Conservation (phyloP, 495 filamentous ascomycete species). For the Filosporella fistucella region DNA sequence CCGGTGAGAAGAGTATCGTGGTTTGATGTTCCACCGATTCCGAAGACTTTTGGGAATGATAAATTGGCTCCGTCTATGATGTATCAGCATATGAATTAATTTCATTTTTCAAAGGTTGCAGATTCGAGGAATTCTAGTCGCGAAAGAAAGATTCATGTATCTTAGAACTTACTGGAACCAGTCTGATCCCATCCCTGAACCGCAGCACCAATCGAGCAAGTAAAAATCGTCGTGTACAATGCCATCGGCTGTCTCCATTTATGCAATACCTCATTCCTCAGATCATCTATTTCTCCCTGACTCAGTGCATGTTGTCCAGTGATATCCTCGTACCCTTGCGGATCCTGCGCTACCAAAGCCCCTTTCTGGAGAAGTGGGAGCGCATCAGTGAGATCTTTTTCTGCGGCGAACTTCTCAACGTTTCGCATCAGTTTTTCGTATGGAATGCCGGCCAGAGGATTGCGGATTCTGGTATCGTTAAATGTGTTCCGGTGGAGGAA, state of each 20-base stretch:
- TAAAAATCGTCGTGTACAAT: conserved; percentile 5
- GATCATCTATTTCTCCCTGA: conserved; percentile 37
- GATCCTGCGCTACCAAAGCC: conserved; percentile 63
- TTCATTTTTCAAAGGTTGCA: no score
- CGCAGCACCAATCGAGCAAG: background rate
- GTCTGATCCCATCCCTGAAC: conserved; percentile 11
- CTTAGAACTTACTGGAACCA: no score
- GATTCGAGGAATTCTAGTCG: no score
- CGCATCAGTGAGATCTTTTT: conserved; percentile 60
- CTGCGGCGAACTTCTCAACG: conserved; percentile 62
- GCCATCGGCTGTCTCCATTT: conserved; percentile 66
- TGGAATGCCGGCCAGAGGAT: conserved; percentile 63
- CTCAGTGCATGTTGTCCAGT: conserved; percentile 18
- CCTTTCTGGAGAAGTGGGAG: conserved; percentile 67
- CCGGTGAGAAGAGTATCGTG: conserved; percentile 57
- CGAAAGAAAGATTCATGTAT: conserved; percentile 52
- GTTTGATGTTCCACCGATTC: conserved; percentile 18
- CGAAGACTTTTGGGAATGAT: conserved; percentile 17
- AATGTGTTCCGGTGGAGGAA: no score
- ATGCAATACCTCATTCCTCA: conserved; percentile 59
- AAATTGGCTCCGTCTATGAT: conserved; percentile 18
- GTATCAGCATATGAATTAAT: background rate
- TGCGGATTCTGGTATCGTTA: conserved; percentile 56
- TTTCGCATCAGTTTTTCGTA: conserved; percentile 53
- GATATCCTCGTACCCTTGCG: conserved; percentile 34